phyloP scores from a whole-genome alignment of 1,139 yeast genomes.

The Magnusiomyces fungicola region DNA sequence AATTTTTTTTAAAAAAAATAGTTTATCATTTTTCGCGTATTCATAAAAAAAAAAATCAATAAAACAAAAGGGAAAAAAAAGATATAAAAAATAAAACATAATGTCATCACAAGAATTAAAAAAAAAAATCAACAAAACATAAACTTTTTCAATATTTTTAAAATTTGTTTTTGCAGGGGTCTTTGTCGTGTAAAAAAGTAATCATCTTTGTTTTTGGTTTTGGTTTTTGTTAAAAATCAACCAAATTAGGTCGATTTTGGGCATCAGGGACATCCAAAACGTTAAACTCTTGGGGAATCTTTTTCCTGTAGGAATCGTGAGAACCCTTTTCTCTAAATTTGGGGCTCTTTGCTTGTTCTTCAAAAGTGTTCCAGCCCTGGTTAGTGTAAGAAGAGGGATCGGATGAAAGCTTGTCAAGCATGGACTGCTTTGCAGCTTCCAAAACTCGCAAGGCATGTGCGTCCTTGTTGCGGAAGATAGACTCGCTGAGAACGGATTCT shows the following conservation, averaged over 20 bases:
- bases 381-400: not conserved
- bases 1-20: no score
- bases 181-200: no score
- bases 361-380: not conserved
- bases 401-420: not conserved
- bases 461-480: not conserved
- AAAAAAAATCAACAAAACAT: not conserved
- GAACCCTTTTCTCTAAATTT: not conserved
- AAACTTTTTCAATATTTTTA: no score
- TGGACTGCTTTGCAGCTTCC: not conserved
- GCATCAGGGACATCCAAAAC: not conserved
- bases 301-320: no score
- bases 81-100: not conserved
- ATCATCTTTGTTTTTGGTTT: no score
- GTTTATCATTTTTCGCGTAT: not conserved
- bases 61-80: not conserved
- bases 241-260: not conserved
- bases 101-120: not conserved
- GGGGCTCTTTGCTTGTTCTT: not conserved
- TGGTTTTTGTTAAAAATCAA: not conserved
- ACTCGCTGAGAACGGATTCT: not conserved
- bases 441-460: not conserved
- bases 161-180: no score
- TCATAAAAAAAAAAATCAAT: no score
- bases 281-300: not conserved